phyloP scores from a whole-genome alignment of 345 rosid genomes.

The Boechera divaricarpa region DNA sequence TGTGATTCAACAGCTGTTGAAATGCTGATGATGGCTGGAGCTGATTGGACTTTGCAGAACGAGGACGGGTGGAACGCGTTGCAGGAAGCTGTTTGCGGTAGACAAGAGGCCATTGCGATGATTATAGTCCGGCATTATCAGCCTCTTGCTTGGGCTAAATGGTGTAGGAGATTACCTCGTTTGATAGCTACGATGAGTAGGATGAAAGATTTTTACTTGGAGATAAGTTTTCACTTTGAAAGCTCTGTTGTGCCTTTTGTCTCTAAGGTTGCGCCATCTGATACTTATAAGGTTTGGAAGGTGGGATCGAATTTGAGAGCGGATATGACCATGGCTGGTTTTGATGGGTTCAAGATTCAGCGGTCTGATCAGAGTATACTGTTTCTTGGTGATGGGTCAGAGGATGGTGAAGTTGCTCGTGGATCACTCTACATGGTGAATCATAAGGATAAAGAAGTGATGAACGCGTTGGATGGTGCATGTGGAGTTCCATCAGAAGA shows the following conservation, averaged over 20 bases:
- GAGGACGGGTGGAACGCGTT: slow-evolving; percentile 97
- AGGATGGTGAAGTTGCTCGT: slow-evolving; percentile 72
- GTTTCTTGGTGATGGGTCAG: slow-evolving; percentile 97
- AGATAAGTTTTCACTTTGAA: slow-evolving; percentile 91
- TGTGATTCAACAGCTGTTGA: slow-evolving; percentile 77
- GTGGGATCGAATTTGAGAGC: slow-evolving; percentile 92
- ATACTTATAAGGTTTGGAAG: slow-evolving; percentile 96
- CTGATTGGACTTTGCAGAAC: slow-evolving; percentile 96
- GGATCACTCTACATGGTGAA: slow-evolving; percentile 88
- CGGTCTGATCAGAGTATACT: slow-evolving; percentile 87
- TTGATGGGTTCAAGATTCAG: slow-evolving; percentile 91
- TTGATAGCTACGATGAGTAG: slow-evolving; percentile 73
- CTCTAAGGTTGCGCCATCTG: slow-evolving; percentile 92
- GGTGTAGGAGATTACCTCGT: slow-evolving; percentile 96
- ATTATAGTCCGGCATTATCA: slow-evolving; percentile 83
- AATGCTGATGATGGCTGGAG: slow-evolving; percentile 93
- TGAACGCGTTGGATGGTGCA: slow-evolving; percentile 96
- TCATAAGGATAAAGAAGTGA: slow-evolving; percentile 93
- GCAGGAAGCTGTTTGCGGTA: slow-evolving; percentile 89
- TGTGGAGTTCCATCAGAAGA: slow-evolving; percentile 80
- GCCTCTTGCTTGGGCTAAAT: slow-evolving; percentile 96
- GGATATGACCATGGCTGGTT: slow-evolving; percentile 99
- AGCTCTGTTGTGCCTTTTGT: slow-evolving; percentile 96
- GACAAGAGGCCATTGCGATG: slow-evolving; percentile 81
- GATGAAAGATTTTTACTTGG: slow-evolving; percentile 99